These are phyloP conservation scores for Phytophthora ramorum DNA, from an alignment of 352 stramenopile genomes.

Conservation along the genomic window DNA sequence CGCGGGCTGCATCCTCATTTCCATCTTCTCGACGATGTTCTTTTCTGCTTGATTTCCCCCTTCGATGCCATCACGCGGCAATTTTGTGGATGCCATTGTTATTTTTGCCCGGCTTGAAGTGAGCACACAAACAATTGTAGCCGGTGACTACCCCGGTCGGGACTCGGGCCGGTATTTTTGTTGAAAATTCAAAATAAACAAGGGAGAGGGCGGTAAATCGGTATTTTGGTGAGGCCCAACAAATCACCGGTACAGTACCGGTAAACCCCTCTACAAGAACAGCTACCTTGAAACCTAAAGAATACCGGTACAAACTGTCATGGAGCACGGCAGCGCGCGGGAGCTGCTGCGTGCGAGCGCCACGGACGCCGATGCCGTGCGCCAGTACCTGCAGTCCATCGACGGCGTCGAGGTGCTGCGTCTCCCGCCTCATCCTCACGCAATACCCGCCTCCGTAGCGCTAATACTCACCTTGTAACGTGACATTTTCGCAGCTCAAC, in stretches of 20 bases:
- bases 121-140: too few relatives aligned
- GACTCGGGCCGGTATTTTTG: too few relatives aligned
- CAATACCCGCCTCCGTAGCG: neutral
- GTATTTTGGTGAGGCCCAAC: too few relatives aligned
- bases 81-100: too few relatives aligned
- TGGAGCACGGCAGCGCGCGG: constrained; percentile 40
- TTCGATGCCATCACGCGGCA: too few relatives aligned
- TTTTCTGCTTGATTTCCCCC: too few relatives aligned
- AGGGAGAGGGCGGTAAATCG: too few relatives aligned
- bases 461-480: neutral
- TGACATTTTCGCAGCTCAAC: constrained; percentile 47
- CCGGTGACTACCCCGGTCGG: too few relatives aligned
- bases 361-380: constrained; percentile 65
- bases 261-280: too few relatives aligned
- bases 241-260: too few relatives aligned
- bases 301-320: neutral
- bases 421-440: neutral
- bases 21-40: neutral
- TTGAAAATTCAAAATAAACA: too few relatives aligned
- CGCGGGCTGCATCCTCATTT: neutral
- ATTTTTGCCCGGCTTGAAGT: neutral
- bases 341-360: constrained; percentile 72
- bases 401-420: constrained; percentile 61
- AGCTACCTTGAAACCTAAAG: too few relatives aligned
- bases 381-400: constrained; percentile 65